Percentiles rank a stretch among this genome's conserved stretches.
phyloP scores from a whole-genome alignment of 2,329 filamentous ascomycete genomes.

The Penicillium sp. region DNA sequence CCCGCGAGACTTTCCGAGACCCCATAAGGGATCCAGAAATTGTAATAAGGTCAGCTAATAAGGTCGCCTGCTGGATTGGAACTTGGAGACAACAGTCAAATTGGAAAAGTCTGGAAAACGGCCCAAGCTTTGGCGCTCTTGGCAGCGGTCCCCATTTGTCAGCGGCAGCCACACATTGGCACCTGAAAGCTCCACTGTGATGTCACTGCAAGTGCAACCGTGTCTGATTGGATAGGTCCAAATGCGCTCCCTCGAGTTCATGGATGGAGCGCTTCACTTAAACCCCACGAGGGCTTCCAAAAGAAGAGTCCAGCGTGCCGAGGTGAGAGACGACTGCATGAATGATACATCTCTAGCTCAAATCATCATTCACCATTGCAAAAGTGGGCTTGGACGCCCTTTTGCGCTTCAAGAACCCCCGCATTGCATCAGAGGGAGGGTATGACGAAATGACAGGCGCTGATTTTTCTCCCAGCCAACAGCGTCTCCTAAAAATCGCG shows the following conservation, averaged over 20 bases:
- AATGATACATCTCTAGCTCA: not conserved
- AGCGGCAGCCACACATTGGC: constrained; percentile 6
- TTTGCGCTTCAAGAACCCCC: not conserved
- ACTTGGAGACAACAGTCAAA: not conserved
- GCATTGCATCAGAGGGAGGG: not conserved
- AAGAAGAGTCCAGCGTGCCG: constrained; percentile 1
- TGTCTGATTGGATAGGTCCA: constrained; percentile 11
- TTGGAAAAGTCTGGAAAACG: constrained; percentile 16
- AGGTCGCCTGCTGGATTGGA: not conserved
- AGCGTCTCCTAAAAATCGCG: not conserved
- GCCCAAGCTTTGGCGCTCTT: constrained; percentile 19
- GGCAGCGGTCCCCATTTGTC: constrained; percentile 10
- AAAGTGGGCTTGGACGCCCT: not conserved
- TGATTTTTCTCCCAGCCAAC: constrained; percentile 10
- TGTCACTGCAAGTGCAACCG: not conserved
- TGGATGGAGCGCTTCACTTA: constrained; percentile 14
- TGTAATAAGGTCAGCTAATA: not conserved
- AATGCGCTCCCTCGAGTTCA: constrained; percentile 12
- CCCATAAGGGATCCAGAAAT: not conserved
- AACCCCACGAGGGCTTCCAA: constrained; percentile 8
- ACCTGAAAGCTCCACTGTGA: constrained; percentile 8
- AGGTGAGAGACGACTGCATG: not conserved
- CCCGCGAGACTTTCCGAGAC: not conserved
- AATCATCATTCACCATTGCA: not conserved
- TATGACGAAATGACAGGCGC: constrained; percentile 16